Evolutionary conservation across 2,329 filamentous ascomycete species (phyloP).

Genomic region (Alternaria sp.): DNA sequence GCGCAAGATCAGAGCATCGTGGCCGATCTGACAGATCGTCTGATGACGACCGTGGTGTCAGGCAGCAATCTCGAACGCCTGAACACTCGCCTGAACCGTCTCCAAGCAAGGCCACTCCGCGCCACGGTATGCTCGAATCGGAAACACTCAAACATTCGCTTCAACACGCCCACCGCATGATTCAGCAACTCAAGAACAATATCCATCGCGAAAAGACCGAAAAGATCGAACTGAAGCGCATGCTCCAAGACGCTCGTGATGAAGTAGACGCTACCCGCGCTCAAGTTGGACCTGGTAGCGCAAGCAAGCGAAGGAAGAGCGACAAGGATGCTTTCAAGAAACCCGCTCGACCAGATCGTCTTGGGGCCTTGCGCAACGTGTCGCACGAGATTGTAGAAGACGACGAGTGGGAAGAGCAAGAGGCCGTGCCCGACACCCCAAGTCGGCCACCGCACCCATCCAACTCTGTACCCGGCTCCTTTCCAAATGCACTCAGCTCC

Average conservation of each 20-base stretch:
- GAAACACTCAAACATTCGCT: slow-evolving; percentile 95
- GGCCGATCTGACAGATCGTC: slow-evolving; percentile 63
- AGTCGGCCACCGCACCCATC: slow-evolving; percentile 50
- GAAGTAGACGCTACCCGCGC: slow-evolving; percentile 78
- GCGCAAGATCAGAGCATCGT: slow-evolving; percentile 69
- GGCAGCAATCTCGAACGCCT: slow-evolving; percentile 70
- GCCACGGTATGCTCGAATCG: slow-evolving; percentile 89
- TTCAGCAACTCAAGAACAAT: slow-evolving; percentile 92
- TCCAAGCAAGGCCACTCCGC: slow-evolving; percentile 87
- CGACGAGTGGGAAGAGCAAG: slow-evolving; percentile 82
- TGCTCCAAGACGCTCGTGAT: slow-evolving; percentile 93
- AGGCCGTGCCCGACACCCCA: slow-evolving; percentile 62
- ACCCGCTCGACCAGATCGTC: slow-evolving; percentile 70
- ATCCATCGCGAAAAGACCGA: slow-evolving; percentile 98
- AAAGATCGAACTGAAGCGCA: slow-evolving; percentile 92
- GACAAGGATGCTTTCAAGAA: slow-evolving; percentile 74
- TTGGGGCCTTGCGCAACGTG: slow-evolving; percentile 75
- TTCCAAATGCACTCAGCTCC: slow-evolving; percentile 42
- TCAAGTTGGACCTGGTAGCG: slow-evolving; percentile 51
- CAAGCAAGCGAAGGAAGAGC: slow-evolving; percentile 63
- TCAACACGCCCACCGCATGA: slow-evolving; percentile 93
- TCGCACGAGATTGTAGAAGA: slow-evolving; percentile 84
- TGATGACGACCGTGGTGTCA: slow-evolving; percentile 53
- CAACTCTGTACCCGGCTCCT: slow-evolving; percentile 40
- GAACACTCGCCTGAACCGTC: slow-evolving; percentile 91